These are phyloP conservation scores for Quercus gilva DNA, from an alignment of 306 rosid species.

Conservation along the genomic window DNA sequence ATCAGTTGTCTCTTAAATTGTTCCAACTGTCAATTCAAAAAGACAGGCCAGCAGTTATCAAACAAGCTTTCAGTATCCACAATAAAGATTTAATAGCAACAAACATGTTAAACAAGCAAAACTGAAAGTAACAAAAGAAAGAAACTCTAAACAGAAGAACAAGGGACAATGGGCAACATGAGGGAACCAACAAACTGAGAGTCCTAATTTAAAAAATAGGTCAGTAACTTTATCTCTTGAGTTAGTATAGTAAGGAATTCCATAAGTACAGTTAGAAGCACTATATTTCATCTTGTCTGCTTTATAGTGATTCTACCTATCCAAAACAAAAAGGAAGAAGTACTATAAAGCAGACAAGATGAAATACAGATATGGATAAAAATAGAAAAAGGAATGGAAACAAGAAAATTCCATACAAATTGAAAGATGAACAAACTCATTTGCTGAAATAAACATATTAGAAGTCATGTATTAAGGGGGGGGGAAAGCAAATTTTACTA, in stretches of 20 bases:
- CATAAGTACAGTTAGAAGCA: neutral
- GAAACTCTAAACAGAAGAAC: neutral
- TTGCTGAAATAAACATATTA: neutral
- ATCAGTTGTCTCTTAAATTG: slow-evolving; percentile 85
- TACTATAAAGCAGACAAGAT: neutral
- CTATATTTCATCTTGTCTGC: too few relatives aligned
- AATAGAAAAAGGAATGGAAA: neutral
- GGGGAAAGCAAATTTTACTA: too few relatives aligned
- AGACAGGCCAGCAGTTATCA: neutral
- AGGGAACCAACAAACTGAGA: neutral
- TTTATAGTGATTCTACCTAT: too few relatives aligned
- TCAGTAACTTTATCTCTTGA: neutral
- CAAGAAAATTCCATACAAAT: neutral
- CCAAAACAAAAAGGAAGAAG: too few relatives aligned
- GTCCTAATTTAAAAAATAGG: neutral
- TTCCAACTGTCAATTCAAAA: slow-evolving; percentile 67
- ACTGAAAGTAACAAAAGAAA: neutral
- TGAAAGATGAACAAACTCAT: neutral
- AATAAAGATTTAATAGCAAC: neutral
- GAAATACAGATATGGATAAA: neutral
- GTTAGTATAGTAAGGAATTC: neutral
- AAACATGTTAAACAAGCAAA: neutral
- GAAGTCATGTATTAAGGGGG: neutral
- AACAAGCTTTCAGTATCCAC: neutral
- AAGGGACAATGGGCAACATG: neutral